Base-by-base conservation (phyloP, 148 eudicot species). In the Chenopodium suecicum region DNA sequence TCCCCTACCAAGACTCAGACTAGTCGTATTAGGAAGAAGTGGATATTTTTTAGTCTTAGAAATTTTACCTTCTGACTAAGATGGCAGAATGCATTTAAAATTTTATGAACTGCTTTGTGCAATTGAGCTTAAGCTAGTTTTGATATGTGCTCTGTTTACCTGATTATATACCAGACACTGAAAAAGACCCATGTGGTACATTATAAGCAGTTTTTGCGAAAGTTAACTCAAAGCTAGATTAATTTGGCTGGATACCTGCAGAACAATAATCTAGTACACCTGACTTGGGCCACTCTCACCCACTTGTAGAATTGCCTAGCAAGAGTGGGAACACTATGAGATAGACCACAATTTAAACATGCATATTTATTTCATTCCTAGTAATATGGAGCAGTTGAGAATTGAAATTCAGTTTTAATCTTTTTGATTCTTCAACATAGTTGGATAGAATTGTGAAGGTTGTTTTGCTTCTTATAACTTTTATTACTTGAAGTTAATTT, bases 391-490 rank as follows among this genome's bases (percentile, higher is more conserved):
- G 23, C 44, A 47, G 66, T 70, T 16, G 63, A 54, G n/a, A 32
- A 32, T 32, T 32, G 34, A 32, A 32, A 31, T 44, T 63, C 52
- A n/a, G 54, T 77, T 41, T 31, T 29, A 41, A 44, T 37, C 22
- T 80, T 44, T 31, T 16, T 20, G 20, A 8, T 62, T 80, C 19
- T 54, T 44, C 19, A 13, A 11, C 56, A 56, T 56, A 32, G 71
- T 52, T 27, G 70, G 20, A 63, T 54, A 80, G 44, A 12, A 58
- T 41, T 41, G 19, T 20, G 70, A 13, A 46, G 31, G 71, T 46
- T 84, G 27, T 19, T 79, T 50, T 79, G 19, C 47, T 70, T 52
- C 27, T 64, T 41, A 41, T 71, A 64, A 46, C 75, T 54, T 75
- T 41, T 70, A 70, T 9, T 80, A 19, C 77, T 81, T 23, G 63